These are phyloP conservation scores for Podila epigama DNA, from an alignment of 192 early-diverging fungal genomes.

Conservation along the genomic window DNA sequence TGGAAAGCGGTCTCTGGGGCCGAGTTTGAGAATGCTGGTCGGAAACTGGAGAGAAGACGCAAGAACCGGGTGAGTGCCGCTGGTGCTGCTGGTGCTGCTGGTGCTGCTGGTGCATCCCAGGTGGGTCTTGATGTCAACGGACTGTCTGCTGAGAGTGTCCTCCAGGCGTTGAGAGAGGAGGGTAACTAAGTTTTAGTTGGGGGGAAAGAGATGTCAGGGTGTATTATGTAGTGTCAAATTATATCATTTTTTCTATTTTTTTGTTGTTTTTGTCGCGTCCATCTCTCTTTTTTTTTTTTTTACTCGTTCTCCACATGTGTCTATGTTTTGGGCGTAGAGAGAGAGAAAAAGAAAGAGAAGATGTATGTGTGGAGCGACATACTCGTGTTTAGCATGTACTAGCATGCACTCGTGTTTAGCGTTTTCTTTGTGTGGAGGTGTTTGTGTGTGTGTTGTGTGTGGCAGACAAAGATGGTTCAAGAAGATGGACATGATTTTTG, in stretches of 20 bases:
- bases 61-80: slow-evolving; percentile 26
- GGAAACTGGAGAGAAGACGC: slow-evolving; percentile 38
- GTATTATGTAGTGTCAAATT: not conserved
- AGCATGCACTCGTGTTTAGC: too few relatives aligned
- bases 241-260: not conserved
- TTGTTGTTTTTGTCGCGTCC: not conserved
- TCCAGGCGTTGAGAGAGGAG: slow-evolving; percentile 42
- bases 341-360: slow-evolving; percentile 3
- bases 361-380: too few relatives aligned
- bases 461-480: too few relatives aligned
- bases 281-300: not conserved
- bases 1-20: slow-evolving; percentile 33
- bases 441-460: too few relatives aligned
- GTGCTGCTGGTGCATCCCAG: not conserved
- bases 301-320: too few relatives aligned
- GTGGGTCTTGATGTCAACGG: slow-evolving; percentile 8
- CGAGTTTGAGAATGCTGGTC: slow-evolving; percentile 31
- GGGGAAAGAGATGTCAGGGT: not conserved
- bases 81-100: not conserved
- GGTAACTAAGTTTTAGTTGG: not conserved
- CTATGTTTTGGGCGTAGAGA: not conserved
- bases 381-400: too few relatives aligned
- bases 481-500: too few relatives aligned
- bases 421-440: too few relatives aligned
- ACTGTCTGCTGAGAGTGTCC: slow-evolving; percentile 41